phyloP scores from a whole-genome alignment of 2,329 filamentous ascomycete species.

The Hymenoscyphus albidus region DNA sequence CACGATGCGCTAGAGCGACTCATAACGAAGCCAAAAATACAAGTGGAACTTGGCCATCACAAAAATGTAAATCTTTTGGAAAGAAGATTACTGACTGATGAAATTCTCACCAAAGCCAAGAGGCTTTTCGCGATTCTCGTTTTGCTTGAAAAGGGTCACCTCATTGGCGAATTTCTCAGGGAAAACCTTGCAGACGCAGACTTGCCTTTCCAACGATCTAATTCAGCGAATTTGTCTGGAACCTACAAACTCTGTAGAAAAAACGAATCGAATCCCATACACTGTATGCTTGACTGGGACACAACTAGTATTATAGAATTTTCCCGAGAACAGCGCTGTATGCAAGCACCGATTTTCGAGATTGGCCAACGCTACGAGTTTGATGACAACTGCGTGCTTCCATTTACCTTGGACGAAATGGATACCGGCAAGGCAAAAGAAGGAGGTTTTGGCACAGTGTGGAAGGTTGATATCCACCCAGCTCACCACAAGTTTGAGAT shows the following conservation, averaged over 20 bases:
- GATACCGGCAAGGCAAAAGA: not conserved
- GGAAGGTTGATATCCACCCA: conserved; percentile 12
- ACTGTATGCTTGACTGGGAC: conserved; percentile 11
- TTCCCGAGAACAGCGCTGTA: conserved; percentile 10
- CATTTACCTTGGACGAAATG: conserved; percentile 10
- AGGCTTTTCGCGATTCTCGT: conserved; percentile 11
- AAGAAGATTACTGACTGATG: not conserved
- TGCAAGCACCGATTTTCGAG: conserved; percentile 10
- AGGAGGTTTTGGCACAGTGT: conserved; percentile 14
- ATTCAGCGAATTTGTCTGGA: not conserved
- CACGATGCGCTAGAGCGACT: not conserved
- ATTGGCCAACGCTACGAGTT: not conserved
- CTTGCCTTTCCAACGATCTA: conserved; percentile 9
- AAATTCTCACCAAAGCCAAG: not conserved
- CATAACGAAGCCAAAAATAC: not conserved
- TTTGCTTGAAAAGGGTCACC: not conserved
- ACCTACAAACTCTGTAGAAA: conserved; percentile 9
- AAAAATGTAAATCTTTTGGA: no score
- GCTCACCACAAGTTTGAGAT: conserved; percentile 11
- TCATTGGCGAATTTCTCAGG: conserved; percentile 4
- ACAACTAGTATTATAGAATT: not conserved
- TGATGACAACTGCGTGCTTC: conserved; percentile 13
- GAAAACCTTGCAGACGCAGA: conserved; percentile 8
- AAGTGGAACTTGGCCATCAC: not conserved
- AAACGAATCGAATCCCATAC: conserved; percentile 1